These are phyloP conservation scores for Wickerhamiella pararugosa DNA, from an alignment of 1,139 yeast species.

Conservation along the genomic window DNA sequence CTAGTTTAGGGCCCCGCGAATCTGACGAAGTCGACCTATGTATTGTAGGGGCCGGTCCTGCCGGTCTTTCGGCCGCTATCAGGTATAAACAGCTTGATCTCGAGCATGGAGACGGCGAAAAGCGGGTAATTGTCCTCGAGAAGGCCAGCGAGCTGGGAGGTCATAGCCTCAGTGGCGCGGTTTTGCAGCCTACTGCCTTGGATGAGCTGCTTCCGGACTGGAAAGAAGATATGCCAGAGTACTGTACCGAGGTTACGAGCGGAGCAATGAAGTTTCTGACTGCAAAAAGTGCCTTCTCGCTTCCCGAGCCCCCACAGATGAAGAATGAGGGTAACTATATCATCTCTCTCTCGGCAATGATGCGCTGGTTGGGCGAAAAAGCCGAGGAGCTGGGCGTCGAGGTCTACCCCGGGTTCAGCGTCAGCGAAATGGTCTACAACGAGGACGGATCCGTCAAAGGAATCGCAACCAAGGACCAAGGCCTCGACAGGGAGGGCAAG, in stretches of 20 bases:
- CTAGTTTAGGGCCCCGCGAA: conserved; percentile 43
- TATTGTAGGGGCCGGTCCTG: conserved; percentile 96
- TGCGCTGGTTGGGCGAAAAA: conserved; percentile 63
- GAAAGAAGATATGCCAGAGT: conserved; percentile 46
- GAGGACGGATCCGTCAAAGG: conserved; percentile 56
- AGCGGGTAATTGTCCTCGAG: conserved; percentile 77
- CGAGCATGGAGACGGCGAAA: conserved; percentile 48
- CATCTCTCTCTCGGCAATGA: conserved; percentile 69
- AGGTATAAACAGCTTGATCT: conserved; percentile 69
- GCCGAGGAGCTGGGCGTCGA: conserved; percentile 94
- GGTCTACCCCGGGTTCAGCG: conserved; percentile 80
- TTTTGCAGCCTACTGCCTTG: conserved; percentile 75
- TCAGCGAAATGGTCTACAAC: conserved; percentile 60
- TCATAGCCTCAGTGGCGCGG: conserved; percentile 89
- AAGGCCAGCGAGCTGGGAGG: conserved; percentile 84
- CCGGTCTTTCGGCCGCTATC: conserved; percentile 91
- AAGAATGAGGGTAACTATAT: conserved; percentile 67
- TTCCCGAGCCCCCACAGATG: conserved; percentile 94
- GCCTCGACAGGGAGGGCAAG: conserved; percentile 54
- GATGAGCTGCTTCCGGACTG: conserved; percentile 68
- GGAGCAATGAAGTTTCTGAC: conserved; percentile 66
- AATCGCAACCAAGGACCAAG: conserved; percentile 88
- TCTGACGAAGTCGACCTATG: conserved; percentile 81
- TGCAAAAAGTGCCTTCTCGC: conserved; percentile 39
- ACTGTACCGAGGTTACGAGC: conserved; percentile 55